Evolutionary conservation across 2,329 filamentous ascomycete species (phyloP).

Genomic region (Chaetomium olivaceum): DNA sequence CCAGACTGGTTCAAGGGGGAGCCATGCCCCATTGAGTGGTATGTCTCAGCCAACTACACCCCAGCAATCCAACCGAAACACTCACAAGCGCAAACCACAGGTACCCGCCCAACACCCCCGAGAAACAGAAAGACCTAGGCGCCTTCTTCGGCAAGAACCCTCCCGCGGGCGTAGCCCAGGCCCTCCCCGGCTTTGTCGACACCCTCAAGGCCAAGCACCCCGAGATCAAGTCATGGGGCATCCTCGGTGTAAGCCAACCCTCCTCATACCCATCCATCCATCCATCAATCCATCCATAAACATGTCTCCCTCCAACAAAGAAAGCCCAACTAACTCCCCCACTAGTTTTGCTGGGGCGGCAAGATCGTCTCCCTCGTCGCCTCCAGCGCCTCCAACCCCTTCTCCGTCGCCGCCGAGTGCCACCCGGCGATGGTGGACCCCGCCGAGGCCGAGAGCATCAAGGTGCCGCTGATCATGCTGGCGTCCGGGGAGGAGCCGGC

Average conservation of each 20-base stretch:
- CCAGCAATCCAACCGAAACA: background rate
- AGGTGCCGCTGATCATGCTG: conserved; percentile 62
- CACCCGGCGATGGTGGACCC: conserved; percentile 67
- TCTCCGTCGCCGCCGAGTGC: conserved; percentile 53
- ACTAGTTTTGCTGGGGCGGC: conserved; percentile 66
- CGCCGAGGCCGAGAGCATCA: conserved; percentile 60
- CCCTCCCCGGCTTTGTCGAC: conserved; percentile 57
- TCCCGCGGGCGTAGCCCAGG: conserved; percentile 49
- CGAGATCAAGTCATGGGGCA: conserved; percentile 58
- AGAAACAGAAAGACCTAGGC: conserved; percentile 61
- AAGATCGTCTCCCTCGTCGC: conserved; percentile 60
- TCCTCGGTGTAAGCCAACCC: conserved; percentile 55
- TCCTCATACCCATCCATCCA: background rate
- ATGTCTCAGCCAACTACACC: conserved; percentile 16
- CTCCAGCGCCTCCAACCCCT: conserved; percentile 55
- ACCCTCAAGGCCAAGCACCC: conserved; percentile 55
- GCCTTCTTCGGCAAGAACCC: conserved; percentile 58
- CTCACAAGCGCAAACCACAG: conserved; percentile 34
- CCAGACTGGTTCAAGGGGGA: conserved; percentile 87
- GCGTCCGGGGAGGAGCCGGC: conserved; percentile 65
- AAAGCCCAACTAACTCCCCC: no score
- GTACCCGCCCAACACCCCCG: conserved; percentile 64
- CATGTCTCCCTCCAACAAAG: no score
- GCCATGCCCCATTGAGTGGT: conserved; percentile 58
- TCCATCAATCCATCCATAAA: no score